Conservation (phyloP, 306 rosid genomes). For the Pterocarpus santalinus region DNA sequence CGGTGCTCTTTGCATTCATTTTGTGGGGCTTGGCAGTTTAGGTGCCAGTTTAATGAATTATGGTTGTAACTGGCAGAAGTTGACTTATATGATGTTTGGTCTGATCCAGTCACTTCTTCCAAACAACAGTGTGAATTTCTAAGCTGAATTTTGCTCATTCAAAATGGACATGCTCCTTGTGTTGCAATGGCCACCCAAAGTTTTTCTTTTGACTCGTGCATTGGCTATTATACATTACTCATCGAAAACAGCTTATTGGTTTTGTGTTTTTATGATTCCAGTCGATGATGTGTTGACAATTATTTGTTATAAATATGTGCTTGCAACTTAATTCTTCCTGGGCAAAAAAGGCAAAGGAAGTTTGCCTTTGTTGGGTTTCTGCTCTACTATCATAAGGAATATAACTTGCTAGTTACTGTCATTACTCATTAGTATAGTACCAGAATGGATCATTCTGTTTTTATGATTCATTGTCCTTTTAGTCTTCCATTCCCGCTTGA, state of each 20-base stretch:
- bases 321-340: not conserved
- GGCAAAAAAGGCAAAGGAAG: not conserved
- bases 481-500: conserved; percentile 26
- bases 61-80: not conserved
- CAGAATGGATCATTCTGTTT: not conserved
- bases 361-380: conserved; percentile 11
- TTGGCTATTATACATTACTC: not conserved
- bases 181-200: not conserved
- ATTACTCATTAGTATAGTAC: not conserved
- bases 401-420: not conserved
- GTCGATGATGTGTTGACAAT: conserved; percentile 1
- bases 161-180: conserved; percentile 2
- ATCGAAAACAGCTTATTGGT: not conserved
- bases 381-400: not conserved
- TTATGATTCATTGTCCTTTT: not conserved
- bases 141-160: not conserved
- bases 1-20: not conserved
- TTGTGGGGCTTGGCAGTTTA: not conserved
- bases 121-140: conserved; percentile 1
- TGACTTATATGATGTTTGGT: not conserved
- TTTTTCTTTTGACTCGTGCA: conserved; percentile 25
- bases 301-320: conserved; percentile 14
- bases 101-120: not conserved
- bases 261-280: conserved; percentile 16
- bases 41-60: not conserved